Conservation (phyloP, 2,329 filamentous ascomycete species). For the Diaporthe australafricana region DNA sequence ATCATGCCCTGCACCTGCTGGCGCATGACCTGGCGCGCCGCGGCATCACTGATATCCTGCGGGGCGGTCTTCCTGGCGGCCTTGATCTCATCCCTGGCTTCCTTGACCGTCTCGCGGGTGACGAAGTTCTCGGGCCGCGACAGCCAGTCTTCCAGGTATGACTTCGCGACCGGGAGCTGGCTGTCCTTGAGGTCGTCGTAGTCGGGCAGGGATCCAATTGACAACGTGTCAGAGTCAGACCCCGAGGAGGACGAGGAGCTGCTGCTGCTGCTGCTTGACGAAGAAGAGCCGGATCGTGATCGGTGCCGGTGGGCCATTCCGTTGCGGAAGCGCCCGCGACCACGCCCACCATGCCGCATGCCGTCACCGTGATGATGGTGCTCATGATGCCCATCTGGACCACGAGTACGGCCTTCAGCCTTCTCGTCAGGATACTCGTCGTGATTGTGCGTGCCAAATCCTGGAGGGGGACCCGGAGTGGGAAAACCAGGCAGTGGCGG, state of each 20-base stretch:
- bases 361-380: not conserved
- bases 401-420: slow-evolving; percentile 3
- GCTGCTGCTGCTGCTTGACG: slow-evolving; percentile 48
- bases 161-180: slow-evolving; percentile 60
- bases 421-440: slow-evolving; percentile 7
- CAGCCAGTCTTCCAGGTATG: slow-evolving; percentile 61
- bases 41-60: slow-evolving; percentile 41
- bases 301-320: slow-evolving; percentile 37
- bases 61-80: slow-evolving; percentile 45
- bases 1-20: slow-evolving; percentile 59
- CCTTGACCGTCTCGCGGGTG: slow-evolving; percentile 57
- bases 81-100: slow-evolving; percentile 57
- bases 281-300: slow-evolving; percentile 46
- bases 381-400: not conserved
- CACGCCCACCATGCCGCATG: slow-evolving; percentile 26
- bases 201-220: slow-evolving; percentile 64
- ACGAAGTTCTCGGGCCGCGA: slow-evolving; percentile 61
- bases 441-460: not conserved
- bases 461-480: not conserved
- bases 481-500: slow-evolving; percentile 27
- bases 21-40: slow-evolving; percentile 48
- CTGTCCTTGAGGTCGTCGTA: slow-evolving; percentile 61
- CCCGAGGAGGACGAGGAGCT: slow-evolving; percentile 50
- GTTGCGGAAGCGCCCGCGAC: slow-evolving; percentile 36
- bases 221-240: slow-evolving; percentile 50